A percentile compares a stretch with the other conserved stretches of the same genome.
Conservation (phyloP, 2,329 filamentous ascomycete species). For the Neurospora sp. region DNA sequence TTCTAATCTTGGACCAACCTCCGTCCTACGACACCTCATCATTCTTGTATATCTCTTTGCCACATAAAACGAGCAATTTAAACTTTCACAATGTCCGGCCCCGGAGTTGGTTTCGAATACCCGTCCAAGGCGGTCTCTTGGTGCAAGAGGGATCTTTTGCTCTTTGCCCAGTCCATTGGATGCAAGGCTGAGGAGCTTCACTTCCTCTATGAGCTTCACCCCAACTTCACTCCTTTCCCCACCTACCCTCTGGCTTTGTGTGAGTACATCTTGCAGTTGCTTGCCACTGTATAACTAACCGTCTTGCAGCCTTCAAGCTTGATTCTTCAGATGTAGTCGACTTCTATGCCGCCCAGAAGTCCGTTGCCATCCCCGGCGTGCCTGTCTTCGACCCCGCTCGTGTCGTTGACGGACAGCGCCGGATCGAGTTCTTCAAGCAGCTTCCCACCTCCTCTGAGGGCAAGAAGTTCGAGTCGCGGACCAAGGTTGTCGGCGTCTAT, state of each 20-base stretch:
- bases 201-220: slow-evolving; percentile 86
- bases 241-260: slow-evolving; percentile 77
- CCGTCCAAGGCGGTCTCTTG: slow-evolving; percentile 67
- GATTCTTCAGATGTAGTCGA: slow-evolving; percentile 67
- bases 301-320: slow-evolving; percentile 58
- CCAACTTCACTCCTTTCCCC: slow-evolving; percentile 78
- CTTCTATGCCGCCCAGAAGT: slow-evolving; percentile 65
- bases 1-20: not conserved
- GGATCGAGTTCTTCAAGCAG: slow-evolving; percentile 65
- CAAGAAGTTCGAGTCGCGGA: slow-evolving; percentile 63
- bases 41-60: not conserved
- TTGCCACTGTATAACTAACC: not conserved
- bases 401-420: slow-evolving; percentile 76
- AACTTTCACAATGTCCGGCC: slow-evolving; percentile 30
- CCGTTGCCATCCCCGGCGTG: slow-evolving; percentile 60
- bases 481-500: slow-evolving; percentile 74
- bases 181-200: slow-evolving; percentile 77
- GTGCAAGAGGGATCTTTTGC: slow-evolving; percentile 77
- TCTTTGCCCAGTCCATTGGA: slow-evolving; percentile 87
- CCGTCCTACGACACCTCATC: not conserved
- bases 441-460: slow-evolving; percentile 64
- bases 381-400: slow-evolving; percentile 66
- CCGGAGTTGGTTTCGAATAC: slow-evolving; percentile 68
- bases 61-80: not conserved
- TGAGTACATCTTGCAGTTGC: slow-evolving; percentile 28